Evolutionary conservation across 768 basidiomycete genomes (phyloP).

Genomic region (Daedalea quercina): DNA sequence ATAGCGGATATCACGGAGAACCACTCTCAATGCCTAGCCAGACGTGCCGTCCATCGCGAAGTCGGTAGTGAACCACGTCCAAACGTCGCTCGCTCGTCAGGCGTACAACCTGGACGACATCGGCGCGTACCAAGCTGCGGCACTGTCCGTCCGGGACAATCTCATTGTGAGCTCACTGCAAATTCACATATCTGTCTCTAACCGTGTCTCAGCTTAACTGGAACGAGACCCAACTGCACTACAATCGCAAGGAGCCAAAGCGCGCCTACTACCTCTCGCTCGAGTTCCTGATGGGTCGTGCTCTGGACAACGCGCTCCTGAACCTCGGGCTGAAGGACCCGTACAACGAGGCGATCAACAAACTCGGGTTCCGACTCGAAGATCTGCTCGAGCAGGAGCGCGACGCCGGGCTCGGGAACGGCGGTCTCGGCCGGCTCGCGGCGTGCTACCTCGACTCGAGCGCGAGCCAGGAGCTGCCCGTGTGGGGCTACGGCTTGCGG

Average conservation of each 20-base stretch:
- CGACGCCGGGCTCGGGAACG: conserved; percentile 93
- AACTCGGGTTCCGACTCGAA: conserved; percentile 87
- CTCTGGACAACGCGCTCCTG: conserved; percentile 74
- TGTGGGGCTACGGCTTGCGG: conserved; percentile 92
- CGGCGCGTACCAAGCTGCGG: conserved; percentile 89
- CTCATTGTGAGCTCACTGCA: conserved; percentile 50
- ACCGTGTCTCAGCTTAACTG: conserved; percentile 55
- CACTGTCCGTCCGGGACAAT: conserved; percentile 82
- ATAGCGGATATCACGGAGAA: neutral
- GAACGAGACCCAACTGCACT: conserved; percentile 74
- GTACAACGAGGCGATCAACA: conserved; percentile 58
- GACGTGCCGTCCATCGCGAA: conserved; percentile 59
- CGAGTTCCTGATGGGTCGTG: conserved; percentile 86
- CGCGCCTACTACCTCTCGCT: conserved; percentile 94
- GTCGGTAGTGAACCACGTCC: conserved; percentile 77
- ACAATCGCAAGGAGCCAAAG: conserved; percentile 80
- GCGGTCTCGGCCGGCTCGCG: conserved; percentile 91
- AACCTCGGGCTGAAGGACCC: conserved; percentile 81
- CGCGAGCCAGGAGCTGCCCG: conserved; percentile 82
- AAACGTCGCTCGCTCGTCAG: conserved; percentile 86
- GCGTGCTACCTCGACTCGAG: conserved; percentile 97
- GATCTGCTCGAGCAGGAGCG: conserved; percentile 85
- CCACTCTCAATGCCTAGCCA: conserved; percentile 18
- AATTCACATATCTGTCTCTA: neutral
- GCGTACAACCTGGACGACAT: conserved; percentile 83